phyloP scores from a whole-genome alignment of 352 stramenopile species.

The Phytophthora fragariae region DNA sequence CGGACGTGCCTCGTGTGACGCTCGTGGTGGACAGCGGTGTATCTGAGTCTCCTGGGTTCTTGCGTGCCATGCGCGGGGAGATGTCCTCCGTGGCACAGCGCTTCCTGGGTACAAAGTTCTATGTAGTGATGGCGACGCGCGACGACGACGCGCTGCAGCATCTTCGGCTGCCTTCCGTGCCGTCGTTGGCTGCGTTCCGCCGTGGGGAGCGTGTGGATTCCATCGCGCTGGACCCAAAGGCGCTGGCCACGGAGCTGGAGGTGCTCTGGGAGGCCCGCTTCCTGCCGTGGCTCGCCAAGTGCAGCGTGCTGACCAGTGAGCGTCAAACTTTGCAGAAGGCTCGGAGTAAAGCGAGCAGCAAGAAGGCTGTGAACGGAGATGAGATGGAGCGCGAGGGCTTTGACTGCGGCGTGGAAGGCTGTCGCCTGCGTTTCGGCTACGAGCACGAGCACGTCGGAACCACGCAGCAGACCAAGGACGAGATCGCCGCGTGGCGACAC shows the following conservation, averaged over 20 bases:
- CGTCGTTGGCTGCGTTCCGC: constrained; percentile 59
- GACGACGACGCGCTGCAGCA: constrained; percentile 47
- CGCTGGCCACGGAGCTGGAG: constrained; percentile 35
- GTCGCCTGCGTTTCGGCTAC: constrained; percentile 71
- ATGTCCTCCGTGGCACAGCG: constrained; percentile 52
- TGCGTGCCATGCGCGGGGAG: constrained; percentile 45
- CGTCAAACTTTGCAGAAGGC: constrained; percentile 34
- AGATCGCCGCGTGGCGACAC: constrained; percentile 69
- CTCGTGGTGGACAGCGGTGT: constrained; percentile 42
- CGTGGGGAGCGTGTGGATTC: constrained; percentile 56
- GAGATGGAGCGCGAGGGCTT: constrained; percentile 48
- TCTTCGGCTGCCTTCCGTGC: constrained; percentile 44
- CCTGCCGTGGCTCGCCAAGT: constrained; percentile 71
- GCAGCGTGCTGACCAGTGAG: constrained; percentile 58
- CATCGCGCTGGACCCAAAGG: constrained; percentile 50
- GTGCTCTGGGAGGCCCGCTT: constrained; percentile 65
- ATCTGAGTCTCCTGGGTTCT: constrained; percentile 1
- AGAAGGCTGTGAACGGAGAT: constrained; percentile 20
- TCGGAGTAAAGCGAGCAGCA: constrained; percentile 16
- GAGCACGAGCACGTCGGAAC: constrained; percentile 77
- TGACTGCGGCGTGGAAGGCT: constrained; percentile 68
- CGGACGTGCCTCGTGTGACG: constrained; percentile 49
- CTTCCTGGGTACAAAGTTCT: constrained; percentile 73
- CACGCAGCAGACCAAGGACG: constrained; percentile 62
- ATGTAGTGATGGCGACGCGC: constrained; percentile 34